phyloP scores from a whole-genome alignment of 1,284 basidiomycete genomes.

The Leccinum variabile region DNA sequence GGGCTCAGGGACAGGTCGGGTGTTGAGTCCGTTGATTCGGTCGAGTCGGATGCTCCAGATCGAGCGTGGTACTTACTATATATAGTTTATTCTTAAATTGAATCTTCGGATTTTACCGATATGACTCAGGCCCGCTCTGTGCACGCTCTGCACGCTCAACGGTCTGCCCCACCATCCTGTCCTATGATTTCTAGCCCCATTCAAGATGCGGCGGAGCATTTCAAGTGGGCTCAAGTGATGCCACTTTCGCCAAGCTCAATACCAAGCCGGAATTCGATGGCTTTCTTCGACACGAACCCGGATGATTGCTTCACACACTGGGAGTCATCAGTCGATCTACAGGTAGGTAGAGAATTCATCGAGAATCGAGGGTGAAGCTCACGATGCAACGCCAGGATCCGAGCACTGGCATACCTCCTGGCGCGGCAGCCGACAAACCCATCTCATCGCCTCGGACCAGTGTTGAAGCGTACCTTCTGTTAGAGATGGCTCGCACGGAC shows the following conservation, averaged over 20 bases:
- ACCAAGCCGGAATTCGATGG: not conserved
- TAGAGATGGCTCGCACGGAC: not conserved
- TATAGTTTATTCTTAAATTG: too few species aligned
- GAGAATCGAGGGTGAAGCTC: not conserved
- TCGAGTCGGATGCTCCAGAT: too few species aligned
- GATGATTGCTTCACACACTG: not conserved
- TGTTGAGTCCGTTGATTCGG: too few species aligned
- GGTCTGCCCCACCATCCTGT: not conserved
- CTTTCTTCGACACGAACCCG: not conserved
- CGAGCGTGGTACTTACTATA: too few species aligned
- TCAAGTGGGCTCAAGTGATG: not conserved
- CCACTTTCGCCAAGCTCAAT: not conserved
- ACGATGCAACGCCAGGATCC: not conserved
- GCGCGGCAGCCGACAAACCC: not conserved
- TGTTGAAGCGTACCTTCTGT: not conserved
- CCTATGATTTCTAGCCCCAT: not conserved
- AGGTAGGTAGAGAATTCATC: not conserved
- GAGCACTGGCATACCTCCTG: not conserved
- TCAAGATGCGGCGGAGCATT: not conserved
- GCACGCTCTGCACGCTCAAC: too few species aligned
- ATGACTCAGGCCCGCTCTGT: not conserved
- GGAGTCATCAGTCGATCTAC: not conserved
- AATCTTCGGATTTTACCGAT: not conserved
- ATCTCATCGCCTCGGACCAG: not conserved
- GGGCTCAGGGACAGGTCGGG: too few species aligned